Percentiles rank a stretch among this genome's conserved stretches.
These are phyloP conservation scores for Aeschynomene evenia DNA, from an alignment of 306 rosid genomes.

Conservation along the genomic window DNA sequence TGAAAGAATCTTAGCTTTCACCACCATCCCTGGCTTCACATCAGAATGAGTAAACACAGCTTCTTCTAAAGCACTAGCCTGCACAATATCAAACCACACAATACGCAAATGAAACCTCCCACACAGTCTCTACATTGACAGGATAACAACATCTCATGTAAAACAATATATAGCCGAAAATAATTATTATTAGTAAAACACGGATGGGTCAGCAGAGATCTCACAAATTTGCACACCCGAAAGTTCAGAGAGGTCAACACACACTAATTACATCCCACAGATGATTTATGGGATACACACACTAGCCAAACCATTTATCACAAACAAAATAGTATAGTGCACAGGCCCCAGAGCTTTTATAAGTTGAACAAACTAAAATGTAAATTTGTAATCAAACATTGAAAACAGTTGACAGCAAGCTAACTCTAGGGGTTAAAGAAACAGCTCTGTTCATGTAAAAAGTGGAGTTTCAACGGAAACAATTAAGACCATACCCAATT, in stretches of 20 bases:
- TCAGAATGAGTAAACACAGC: constrained; percentile 85
- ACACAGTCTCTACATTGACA: constrained; percentile 25
- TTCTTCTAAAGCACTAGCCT: constrained; percentile 92
- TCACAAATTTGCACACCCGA: not conserved
- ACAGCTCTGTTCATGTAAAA: not conserved
- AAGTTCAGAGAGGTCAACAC: not conserved
- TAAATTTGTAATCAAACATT: not conserved
- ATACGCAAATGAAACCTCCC: constrained; percentile 11
- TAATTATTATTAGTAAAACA: not conserved
- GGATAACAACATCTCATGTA: constrained; percentile 6
- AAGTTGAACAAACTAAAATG: not conserved
- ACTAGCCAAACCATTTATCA: not conserved
- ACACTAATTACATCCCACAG: not conserved
- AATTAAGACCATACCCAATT: not conserved
- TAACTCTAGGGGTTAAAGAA: not conserved
- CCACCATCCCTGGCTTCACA: constrained; percentile 90
- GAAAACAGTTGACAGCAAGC: constrained; percentile 1
- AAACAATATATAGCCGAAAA: not conserved
- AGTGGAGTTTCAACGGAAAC: not conserved
- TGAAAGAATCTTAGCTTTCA: constrained; percentile 71
- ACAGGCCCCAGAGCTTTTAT: not conserved
- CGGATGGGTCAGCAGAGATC: not conserved
- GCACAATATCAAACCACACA: constrained; percentile 25
- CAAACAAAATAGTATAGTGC: not conserved
- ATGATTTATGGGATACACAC: not conserved